Percentiles rank a stretch among this genome's conserved stretches.
Conservation (phyloP, 2,329 filamentous ascomycete genomes). For the Cladosporium cucumerinum region DNA sequence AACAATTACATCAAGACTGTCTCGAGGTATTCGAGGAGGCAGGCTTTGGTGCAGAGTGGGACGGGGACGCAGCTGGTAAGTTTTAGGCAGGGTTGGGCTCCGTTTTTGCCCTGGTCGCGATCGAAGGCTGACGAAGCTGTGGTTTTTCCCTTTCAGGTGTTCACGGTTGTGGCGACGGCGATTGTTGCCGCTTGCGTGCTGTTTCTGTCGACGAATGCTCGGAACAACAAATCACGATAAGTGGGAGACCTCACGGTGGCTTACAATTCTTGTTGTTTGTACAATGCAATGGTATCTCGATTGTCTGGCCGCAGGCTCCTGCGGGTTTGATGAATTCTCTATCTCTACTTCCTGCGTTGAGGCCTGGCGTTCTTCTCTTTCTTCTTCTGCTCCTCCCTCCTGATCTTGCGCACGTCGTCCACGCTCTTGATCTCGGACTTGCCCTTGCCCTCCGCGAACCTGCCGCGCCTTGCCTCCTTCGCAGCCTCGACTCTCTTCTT, state of each 20-base stretch:
- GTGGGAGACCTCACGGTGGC: neutral
- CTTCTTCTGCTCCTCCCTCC: slow-evolving; percentile 71
- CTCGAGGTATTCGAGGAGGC: slow-evolving; percentile 72
- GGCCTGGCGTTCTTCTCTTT: slow-evolving; percentile 87
- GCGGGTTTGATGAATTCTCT: neutral
- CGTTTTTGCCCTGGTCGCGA: too few species aligned
- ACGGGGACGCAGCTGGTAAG: slow-evolving; percentile 83
- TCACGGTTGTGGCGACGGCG: slow-evolving; percentile 58
- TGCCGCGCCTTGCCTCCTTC: slow-evolving; percentile 75
- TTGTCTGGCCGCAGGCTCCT: neutral
- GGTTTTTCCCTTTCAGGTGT: slow-evolving; percentile 45
- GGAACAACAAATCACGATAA: neutral
- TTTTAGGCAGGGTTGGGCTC: too few species aligned
- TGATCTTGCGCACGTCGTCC: slow-evolving; percentile 80
- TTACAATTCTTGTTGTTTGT: neutral
- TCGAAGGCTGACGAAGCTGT: too few species aligned
- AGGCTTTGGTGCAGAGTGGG: slow-evolving; percentile 85
- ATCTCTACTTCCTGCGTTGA: slow-evolving; percentile 19
- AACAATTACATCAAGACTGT: slow-evolving; percentile 84
- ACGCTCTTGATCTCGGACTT: slow-evolving; percentile 78
- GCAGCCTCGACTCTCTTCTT: slow-evolving; percentile 89
- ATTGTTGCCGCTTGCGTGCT: slow-evolving; percentile 66
- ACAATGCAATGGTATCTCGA: neutral
- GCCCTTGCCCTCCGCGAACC: slow-evolving; percentile 68
- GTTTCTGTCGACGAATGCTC: slow-evolving; percentile 50